Base-by-base conservation (phyloP, 1,139 yeast genomes). In the Chernovozyma sophiae-reginae region DNA sequence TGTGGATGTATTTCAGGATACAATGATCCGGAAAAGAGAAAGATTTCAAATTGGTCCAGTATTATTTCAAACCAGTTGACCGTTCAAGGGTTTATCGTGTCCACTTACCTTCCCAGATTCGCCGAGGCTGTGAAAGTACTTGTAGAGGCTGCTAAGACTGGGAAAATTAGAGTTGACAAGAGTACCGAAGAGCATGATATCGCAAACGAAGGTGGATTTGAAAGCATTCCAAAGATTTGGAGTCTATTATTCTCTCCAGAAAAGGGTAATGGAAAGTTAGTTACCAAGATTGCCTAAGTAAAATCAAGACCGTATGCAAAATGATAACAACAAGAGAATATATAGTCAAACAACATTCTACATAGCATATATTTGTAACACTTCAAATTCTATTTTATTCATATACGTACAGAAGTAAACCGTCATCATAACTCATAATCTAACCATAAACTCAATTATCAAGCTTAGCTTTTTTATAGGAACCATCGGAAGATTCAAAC, bases 1-100 rank as follows among this genome's bases (percentile, higher is more conserved):
- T 78, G 85, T 60, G 87, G 86, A 38, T 69, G 81, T 3, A 76
- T 81, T 45, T 57, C 85, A 25, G 77, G 77, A 37, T 80, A 79
- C 55, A 75, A 78, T 47, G 73, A 72, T 42, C 42, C 46, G 8
- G 46, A 53, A 4, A 64, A 66, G 38, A 42, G 56, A 20, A 54
- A 43, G 1, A 60, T 74, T 37, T 53, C 56, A 25, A 58, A 53
- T 41, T 75, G 77, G 68, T 49, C 60, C 13, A 51, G 60, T 29
- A 68, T 78, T 35, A 65, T 74, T 39, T 57, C 62, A 31, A 74
- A 70, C 52, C 61, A 80, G 48, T 60, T 78, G 43, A 61, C 59
- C 1, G 65, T 77, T 28, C 58, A 58, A 41, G 84, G 84, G 15
- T 67, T 76, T 44, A 54, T 76, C 37, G 66, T 74, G 20, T 38